Base-by-base conservation (phyloP, 2,329 filamentous ascomycete genomes). In the Sporothrix brunneoviolacea region DNA sequence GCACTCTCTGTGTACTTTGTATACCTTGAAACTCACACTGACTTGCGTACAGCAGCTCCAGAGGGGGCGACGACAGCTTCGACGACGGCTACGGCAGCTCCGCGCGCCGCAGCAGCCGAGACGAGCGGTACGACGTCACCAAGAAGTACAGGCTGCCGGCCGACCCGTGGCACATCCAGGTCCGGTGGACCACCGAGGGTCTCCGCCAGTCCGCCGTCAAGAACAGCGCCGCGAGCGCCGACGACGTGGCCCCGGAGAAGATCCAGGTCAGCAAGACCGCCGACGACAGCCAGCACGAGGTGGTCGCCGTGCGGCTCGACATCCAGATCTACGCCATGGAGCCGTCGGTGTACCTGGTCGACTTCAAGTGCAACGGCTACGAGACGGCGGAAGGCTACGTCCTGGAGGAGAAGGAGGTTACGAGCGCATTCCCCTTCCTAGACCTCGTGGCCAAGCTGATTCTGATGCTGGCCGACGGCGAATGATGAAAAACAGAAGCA, bases 351-450 rank as follows among this genome's bases (percentile, higher is more conserved):
- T 97, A 91, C 67, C 84, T 98, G 55, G 93, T 98, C 43, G 93
- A 98, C 66, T 98, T 98, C 75, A 97, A 96, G 66, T 97, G 91
- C 66, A 91, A 93, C 13, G 93, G 93, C 18, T 98, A 98, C 69
- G 93, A 98, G 70, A 88, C 78, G 41, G 63, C 73, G 12, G 75
- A 93, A 50, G 84, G 91, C 43, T 81, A 84, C 57, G 72, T 85
- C 45, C 72, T 90, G 45, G 89, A 93, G 61, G 90, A 96, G 70
- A 97, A 97, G 76, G 87, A 95, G 62, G 89, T 95, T 56, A 91
- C 89, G 39, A 94, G 88, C 64, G 90, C 93, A 24, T 97, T 95
- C 67, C 91, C 93, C 4, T 97, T 96, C 70, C 75, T 97, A 62
- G 91, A 97, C 69, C 86, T 96, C 68, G 91, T 91, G 27, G 91